Evolutionary conservation across 2,329 filamentous ascomycete species (phyloP), one percentile per base, ranked within the genome.

Genomic region (Scolecobasidium constrictum): DNA sequence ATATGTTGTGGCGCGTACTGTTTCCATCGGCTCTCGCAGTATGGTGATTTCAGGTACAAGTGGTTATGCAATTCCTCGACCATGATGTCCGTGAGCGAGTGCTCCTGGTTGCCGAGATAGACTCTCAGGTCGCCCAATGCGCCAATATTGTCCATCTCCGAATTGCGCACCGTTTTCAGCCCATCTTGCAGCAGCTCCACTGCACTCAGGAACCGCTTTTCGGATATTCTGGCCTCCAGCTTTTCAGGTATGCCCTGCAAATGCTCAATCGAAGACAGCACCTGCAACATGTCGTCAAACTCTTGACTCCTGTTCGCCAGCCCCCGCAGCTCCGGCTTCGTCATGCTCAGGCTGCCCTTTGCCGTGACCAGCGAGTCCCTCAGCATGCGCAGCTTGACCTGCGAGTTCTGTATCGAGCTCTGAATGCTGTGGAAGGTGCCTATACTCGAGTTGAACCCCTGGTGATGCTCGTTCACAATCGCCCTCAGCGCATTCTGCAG

Each of bases 361-460:
- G 90, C 83, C 42, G 78, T 75, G 12, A 80, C 74, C 45, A 98
- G 69, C n/a, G 86, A 86, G 45, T 87, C 78, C 60, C 90, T 92
- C 48, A 98, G 69, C 11, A 72, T 69, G 46, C 90, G 78, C 42
- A 98, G 86, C 47, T 86, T 79, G 54, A 80, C 80, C 62, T 98
- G 92, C 13, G 87, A 94, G 40, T 77, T 72, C 54, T 90, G 84
- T 50, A 98, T 92, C 63, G 86, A 94, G 41, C 81, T 78, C 61
- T 98, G 92, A 48, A 98, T 98, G 63, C 94, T 95, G 69, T 98
- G 93, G 58, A 96, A 98, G 16, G 90, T 96, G 61, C 90, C 92
- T 49, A 98, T 96, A 40, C 90, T 95, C 62, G 86, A 94, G 65
- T 96, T 98, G 73, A 98, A 98, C 37, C 92, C 93, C 62, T 98